These are phyloP conservation scores for Geosmithia putterillii DNA, from an alignment of 2,329 filamentous ascomycete genomes.

Conservation along the genomic window DNA sequence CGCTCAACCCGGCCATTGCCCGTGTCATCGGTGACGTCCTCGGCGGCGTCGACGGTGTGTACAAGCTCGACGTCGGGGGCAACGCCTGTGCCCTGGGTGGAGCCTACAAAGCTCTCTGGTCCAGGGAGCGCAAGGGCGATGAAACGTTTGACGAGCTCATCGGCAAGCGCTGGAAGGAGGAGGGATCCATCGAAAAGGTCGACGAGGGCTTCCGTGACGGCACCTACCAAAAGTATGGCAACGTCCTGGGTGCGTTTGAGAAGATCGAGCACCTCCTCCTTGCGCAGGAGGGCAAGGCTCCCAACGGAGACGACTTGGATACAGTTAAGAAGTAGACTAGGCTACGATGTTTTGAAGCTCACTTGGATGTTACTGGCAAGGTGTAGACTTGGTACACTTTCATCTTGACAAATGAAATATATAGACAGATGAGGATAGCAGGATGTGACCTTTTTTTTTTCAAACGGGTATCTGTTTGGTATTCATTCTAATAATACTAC, in stretches of 20 bases:
- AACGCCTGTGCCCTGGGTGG: slow-evolving; percentile 91
- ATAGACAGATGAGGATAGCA: slow-evolving; percentile 6
- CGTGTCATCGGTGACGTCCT: slow-evolving; percentile 77
- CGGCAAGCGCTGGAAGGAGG: slow-evolving; percentile 73
- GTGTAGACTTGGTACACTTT: too few species aligned
- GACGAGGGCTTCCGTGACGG: slow-evolving; percentile 68
- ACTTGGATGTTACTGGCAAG: too few species aligned
- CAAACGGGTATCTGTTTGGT: slow-evolving; percentile 11
- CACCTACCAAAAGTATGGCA: slow-evolving; percentile 66
- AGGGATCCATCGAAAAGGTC: slow-evolving; percentile 70
- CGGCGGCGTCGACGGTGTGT: slow-evolving; percentile 81
- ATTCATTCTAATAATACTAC: slow-evolving; percentile 8
- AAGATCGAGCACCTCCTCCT: slow-evolving; percentile 61
- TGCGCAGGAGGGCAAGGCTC: slow-evolving; percentile 13
- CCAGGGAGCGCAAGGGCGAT: slow-evolving; percentile 51
- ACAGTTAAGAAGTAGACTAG: background rate
- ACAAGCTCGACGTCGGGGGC: slow-evolving; percentile 83
- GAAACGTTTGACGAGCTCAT: slow-evolving; percentile 87
- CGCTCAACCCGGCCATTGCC: slow-evolving; percentile 80
- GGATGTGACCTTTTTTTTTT: background rate
- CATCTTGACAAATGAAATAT: slow-evolving; percentile 1
- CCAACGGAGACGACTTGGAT: background rate
- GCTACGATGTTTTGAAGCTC: background rate
- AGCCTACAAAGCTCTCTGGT: slow-evolving; percentile 95
- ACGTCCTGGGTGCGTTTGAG: slow-evolving; percentile 64